These are phyloP conservation scores for Suillus cothurnatus DNA, from an alignment of 768 basidiomycete genomes.

Conservation along the genomic window DNA sequence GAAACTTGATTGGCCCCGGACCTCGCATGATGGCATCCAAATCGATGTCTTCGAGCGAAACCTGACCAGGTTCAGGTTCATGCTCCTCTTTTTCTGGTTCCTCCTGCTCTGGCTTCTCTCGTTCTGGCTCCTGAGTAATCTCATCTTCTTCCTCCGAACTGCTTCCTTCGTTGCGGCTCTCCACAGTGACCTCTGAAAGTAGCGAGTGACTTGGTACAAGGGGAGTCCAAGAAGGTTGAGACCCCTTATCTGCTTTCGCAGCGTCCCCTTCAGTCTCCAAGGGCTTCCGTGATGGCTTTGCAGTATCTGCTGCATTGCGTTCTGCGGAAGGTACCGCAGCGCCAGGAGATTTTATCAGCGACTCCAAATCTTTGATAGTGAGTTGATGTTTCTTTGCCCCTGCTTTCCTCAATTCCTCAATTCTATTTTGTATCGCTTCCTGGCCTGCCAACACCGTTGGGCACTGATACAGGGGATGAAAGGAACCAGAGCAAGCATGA, in stretches of 20 bases:
- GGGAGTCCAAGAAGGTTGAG: slow-evolving; percentile 16
- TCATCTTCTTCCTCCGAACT: slow-evolving; percentile 39
- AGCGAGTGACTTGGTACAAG: slow-evolving; percentile 34
- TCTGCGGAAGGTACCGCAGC: slow-evolving; percentile 11
- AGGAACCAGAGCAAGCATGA: slow-evolving; percentile 48
- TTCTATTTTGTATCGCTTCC: slow-evolving; percentile 44
- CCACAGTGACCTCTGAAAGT: slow-evolving; percentile 38
- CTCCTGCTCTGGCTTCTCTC: slow-evolving; percentile 16
- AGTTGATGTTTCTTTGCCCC: slow-evolving; percentile 21
- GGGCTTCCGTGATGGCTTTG: background rate
- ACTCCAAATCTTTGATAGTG: slow-evolving; percentile 46
- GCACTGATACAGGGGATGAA: slow-evolving; percentile 53
- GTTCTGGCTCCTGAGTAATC: slow-evolving; percentile 20
- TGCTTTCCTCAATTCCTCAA: slow-evolving; percentile 42
- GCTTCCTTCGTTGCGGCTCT: slow-evolving; percentile 42
- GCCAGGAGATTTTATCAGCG: slow-evolving; percentile 29
- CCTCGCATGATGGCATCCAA: slow-evolving; percentile 47
- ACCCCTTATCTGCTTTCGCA: background rate
- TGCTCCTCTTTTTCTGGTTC: slow-evolving; percentile 20
- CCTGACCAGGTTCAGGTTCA: slow-evolving; percentile 5
- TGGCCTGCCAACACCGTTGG: slow-evolving; percentile 48
- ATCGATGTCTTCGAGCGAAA: slow-evolving; percentile 22
- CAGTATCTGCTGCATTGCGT: slow-evolving; percentile 6
- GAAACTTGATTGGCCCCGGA: slow-evolving; percentile 29
- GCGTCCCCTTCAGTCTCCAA: slow-evolving; percentile 1